phyloP scores from a whole-genome alignment of 2,329 filamentous ascomycete species.

The Pseudogymnoascus sp. region DNA sequence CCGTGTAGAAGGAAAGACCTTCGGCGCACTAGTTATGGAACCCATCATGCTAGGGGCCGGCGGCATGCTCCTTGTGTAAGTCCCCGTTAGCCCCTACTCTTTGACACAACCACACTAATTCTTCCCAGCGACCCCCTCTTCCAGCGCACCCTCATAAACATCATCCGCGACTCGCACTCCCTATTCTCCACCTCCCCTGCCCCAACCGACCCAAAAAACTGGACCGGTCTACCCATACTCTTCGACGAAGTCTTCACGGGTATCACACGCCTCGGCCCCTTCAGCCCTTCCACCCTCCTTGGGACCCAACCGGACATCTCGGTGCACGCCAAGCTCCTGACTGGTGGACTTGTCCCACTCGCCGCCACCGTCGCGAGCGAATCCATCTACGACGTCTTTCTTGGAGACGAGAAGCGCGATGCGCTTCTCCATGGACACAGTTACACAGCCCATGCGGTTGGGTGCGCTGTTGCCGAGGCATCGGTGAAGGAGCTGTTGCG shows the following conservation, averaged over 20 bases:
- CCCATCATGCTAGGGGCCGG: slow-evolving; percentile 74
- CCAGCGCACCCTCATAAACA: slow-evolving; percentile 60
- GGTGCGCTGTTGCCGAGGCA: slow-evolving; percentile 68
- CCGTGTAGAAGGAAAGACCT: slow-evolving; percentile 49
- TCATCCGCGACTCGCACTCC: slow-evolving; percentile 51
- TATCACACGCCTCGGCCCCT: slow-evolving; percentile 69
- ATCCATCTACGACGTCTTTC: slow-evolving; percentile 63
- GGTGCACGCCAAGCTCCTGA: slow-evolving; percentile 76
- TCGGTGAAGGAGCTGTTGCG: slow-evolving; percentile 50
- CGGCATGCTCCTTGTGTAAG: slow-evolving; percentile 72
- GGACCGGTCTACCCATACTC: slow-evolving; percentile 69
- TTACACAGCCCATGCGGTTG: slow-evolving; percentile 77
- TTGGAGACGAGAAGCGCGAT: slow-evolving; percentile 64
- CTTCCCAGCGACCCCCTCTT: slow-evolving; percentile 66
- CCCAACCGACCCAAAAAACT: slow-evolving; percentile 31
- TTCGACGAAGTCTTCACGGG: slow-evolving; percentile 88
- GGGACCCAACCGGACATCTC: slow-evolving; percentile 62
- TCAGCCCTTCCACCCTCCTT: slow-evolving; percentile 63
- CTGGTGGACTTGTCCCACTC: slow-evolving; percentile 69
- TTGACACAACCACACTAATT: background rate
- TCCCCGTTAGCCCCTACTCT: slow-evolving; percentile 14
- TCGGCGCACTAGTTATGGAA: slow-evolving; percentile 73
- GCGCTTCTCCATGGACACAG: slow-evolving; percentile 78
- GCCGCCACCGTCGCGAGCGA: slow-evolving; percentile 69
- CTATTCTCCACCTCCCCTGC: slow-evolving; percentile 38